phyloP scores from a whole-genome alignment of 2,329 filamentous ascomycete genomes.

The Talaromyces marneffei region DNA sequence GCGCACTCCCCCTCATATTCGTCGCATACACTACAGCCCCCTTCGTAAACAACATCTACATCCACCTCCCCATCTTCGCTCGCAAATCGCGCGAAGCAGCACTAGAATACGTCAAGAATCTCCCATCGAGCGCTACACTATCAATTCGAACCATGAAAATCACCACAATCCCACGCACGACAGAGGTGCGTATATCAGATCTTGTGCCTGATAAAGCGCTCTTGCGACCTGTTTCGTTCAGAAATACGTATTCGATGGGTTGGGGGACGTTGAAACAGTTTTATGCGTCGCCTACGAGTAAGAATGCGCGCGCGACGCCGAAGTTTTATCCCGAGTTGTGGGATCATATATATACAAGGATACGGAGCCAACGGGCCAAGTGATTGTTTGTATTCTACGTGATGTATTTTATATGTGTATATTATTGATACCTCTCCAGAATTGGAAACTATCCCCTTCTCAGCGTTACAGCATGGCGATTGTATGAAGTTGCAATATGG shows the following conservation, averaged over 20 bases:
- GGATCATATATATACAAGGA: conserved; percentile 38
- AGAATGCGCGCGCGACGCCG: conserved; percentile 31
- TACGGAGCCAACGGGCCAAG: conserved; percentile 24
- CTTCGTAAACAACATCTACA: conserved; percentile 66
- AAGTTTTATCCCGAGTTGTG: conserved; percentile 41
- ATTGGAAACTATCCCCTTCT: neutral
- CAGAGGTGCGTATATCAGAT: conserved; percentile 40
- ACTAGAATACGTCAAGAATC: conserved; percentile 38
- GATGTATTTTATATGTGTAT: neutral
- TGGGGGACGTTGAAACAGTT: conserved; percentile 34
- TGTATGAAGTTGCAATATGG: neutral
- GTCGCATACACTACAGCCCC: conserved; percentile 61
- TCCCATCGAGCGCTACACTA: conserved; percentile 40
- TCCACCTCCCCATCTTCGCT: conserved; percentile 62
- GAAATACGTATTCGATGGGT: conserved; percentile 35
- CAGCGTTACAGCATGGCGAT: neutral
- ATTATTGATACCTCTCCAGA: conserved; percentile 5
- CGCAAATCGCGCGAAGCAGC: conserved; percentile 51
- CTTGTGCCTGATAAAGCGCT: conserved; percentile 31
- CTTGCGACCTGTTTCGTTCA: conserved; percentile 38
- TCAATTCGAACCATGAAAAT: conserved; percentile 43
- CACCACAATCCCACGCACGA: conserved; percentile 38
- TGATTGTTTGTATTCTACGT: neutral
- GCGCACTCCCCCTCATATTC: conserved; percentile 59
- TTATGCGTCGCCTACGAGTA: conserved; percentile 34